phyloP scores from a whole-genome alignment of 306 rosid genomes.

The Lathyrus tuberosus region DNA sequence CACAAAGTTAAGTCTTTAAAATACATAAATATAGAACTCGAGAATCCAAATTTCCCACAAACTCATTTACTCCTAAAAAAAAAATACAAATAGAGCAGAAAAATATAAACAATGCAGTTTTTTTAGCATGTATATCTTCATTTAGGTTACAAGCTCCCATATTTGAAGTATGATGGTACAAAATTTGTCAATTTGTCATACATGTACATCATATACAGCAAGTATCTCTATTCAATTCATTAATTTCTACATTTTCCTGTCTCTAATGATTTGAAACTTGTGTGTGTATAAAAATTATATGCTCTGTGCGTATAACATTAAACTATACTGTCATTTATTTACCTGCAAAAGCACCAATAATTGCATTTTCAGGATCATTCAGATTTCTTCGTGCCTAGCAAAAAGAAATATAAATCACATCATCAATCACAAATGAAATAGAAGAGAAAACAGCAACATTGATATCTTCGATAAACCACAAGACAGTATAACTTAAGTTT shows the following conservation, averaged over 20 bases:
- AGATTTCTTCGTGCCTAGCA: constrained; percentile 78
- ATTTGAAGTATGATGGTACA: too few relatives aligned
- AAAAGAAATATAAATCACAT: constrained; percentile 39
- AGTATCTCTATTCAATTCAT: too few relatives aligned
- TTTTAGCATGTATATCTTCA: not conserved
- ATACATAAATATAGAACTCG: too few relatives aligned
- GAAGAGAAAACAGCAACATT: constrained; percentile 24
- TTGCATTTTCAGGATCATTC: constrained; percentile 88
- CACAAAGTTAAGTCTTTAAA: too few relatives aligned
- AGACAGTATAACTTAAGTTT: not conserved
- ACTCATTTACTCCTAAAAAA: not conserved
- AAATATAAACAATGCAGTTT: not conserved
- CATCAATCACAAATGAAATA: constrained; percentile 31
- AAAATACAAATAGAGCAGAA: constrained; percentile 3
- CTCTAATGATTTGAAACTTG: constrained; percentile 1
- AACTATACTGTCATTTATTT: constrained; percentile 32
- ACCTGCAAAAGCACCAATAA: constrained; percentile 98
- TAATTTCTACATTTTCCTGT: not conserved
- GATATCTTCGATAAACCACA: constrained; percentile 13
- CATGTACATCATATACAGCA: too few relatives aligned
- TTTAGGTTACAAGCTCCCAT: too few relatives aligned
- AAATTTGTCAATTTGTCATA: too few relatives aligned
- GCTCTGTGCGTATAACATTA: not conserved
- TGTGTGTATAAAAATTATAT: not conserved
- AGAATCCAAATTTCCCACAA: too few relatives aligned